Evolutionary conservation across 2,329 filamentous ascomycete species (phyloP).

Genomic region (Dactylellina cionopaga): DNA sequence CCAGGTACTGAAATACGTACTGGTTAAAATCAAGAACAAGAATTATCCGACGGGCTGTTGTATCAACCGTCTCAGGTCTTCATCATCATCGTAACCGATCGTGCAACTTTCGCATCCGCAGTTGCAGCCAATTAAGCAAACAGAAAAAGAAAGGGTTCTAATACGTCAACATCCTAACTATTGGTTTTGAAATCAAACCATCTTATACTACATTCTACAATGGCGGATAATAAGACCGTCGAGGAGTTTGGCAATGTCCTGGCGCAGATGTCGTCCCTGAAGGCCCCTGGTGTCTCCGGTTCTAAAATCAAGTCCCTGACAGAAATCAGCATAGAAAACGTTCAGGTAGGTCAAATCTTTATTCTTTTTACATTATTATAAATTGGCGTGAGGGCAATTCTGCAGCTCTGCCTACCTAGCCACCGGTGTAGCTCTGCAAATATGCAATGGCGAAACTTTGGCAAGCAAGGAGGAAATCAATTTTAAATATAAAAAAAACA

Average conservation of each 20-base stretch:
- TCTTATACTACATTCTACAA: constrained; percentile 18
- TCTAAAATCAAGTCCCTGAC: constrained; percentile 91
- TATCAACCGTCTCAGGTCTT: constrained; percentile 13
- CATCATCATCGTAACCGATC: constrained; percentile 41
- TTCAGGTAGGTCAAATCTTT: constrained; percentile 74
- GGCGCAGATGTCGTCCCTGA: constrained; percentile 77
- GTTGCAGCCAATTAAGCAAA: constrained; percentile 21
- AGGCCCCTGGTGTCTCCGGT: constrained; percentile 92
- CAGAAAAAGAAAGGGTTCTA: background rate
- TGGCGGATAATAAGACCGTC: constrained; percentile 52
- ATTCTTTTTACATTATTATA: constrained; percentile 58
- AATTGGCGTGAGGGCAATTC: background rate
- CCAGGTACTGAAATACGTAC: constrained; percentile 52
- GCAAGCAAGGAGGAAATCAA: too few relatives aligned
- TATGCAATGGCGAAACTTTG: too few relatives aligned
- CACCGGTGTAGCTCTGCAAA: too few relatives aligned
- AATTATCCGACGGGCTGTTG: background rate
- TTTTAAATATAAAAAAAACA: background rate
- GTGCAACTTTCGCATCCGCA: constrained; percentile 15
- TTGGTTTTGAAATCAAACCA: constrained; percentile 31
- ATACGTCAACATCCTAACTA: too few relatives aligned
- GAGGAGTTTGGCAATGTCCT: constrained; percentile 50
- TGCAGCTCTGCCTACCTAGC: background rate
- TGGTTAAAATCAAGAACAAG: constrained; percentile 30
- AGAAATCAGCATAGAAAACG: constrained; percentile 83